phyloP scores from a whole-genome alignment of 1,284 basidiomycete genomes.

The Ceratobasidium sp. region DNA sequence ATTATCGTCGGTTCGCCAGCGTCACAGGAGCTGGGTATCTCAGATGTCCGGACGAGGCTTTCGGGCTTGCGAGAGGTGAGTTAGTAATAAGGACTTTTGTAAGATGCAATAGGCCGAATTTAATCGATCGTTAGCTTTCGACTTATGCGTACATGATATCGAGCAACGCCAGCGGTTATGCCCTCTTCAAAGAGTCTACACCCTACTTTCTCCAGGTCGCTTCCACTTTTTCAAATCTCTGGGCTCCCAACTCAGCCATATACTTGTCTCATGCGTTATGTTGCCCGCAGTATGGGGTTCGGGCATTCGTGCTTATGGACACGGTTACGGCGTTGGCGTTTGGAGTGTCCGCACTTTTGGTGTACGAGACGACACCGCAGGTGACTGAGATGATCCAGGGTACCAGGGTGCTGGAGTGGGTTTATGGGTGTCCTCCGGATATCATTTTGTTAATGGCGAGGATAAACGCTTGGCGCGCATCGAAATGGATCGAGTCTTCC shows the following conservation, averaged over 20 bases:
- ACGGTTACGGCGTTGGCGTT: background rate
- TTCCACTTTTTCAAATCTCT: background rate
- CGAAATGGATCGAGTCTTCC: too few relatives aligned
- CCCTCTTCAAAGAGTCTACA: background rate
- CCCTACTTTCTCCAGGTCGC: conserved; percentile 3
- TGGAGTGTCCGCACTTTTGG: background rate
- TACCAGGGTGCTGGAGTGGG: background rate
- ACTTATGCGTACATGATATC: background rate
- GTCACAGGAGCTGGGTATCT: background rate
- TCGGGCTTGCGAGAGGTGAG: background rate
- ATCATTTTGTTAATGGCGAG: background rate
- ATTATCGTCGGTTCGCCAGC: background rate
- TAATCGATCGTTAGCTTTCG: background rate
- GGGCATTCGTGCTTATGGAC: background rate
- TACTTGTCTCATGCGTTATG: background rate
- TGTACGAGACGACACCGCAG: background rate
- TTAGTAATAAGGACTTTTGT: too few relatives aligned
- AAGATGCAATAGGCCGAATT: background rate
- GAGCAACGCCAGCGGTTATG: background rate
- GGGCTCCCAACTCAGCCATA: conserved; percentile 6
- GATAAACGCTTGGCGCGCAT: background rate
- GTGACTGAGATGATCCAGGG: background rate
- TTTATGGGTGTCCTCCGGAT: background rate
- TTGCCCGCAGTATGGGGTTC: background rate
- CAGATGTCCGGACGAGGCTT: background rate